Evolutionary conservation across 139 green algal species (phyloP), one percentile per base, ranked within the genome.

Genomic region (Chlamydomonas applanata): DNA sequence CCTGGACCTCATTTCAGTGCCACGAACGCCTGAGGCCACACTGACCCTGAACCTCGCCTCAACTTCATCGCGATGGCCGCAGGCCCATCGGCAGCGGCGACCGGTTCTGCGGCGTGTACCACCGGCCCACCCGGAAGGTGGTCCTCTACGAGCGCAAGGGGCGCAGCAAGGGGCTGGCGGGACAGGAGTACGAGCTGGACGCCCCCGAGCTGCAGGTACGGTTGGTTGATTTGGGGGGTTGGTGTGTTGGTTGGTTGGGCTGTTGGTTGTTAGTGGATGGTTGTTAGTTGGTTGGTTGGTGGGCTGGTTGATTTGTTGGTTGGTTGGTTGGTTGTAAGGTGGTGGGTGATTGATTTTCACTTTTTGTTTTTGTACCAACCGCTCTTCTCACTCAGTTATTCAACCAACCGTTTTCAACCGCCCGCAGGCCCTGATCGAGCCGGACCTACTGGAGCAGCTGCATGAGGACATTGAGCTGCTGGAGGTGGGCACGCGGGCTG

Each of bases 391-490:
- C n/a, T n/a, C n/a, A n/a, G n/a, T n/a, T n/a, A n/a, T n/a, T n/a
- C n/a, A n/a, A n/a, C n/a, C n/a, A n/a, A n/a, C n/a, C n/a, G n/a
- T n/a, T n/a, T n/a, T n/a, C n/a, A n/a, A n/a, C n/a, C n/a, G n/a
- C 7, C 54, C 54, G 24, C 24, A 30, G 54, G 13, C 54, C 4
- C 56, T 93, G 7, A 86, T 94, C 19, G 87, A 91, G 63, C 19
- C 66, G 13, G 89, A 94, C 32, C 74, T 94, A 60, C 73, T 82
- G 46, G 82, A 80, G 72, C 85, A 92, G 81, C 73, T 93, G 34
- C 61, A 81, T 64, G 89, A 94, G 64, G 89, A 94, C 69, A 73
- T 94, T 46, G 90, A 95, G 79, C 80, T 95, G 74, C 77, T 95
- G 56, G 76, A 93, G 75, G 89, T 86, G 65, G 25, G 76, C 0